phyloP scores from a whole-genome alignment of 2,329 filamentous ascomycete genomes.

The Pseudocercospora pini-densiflorae region DNA sequence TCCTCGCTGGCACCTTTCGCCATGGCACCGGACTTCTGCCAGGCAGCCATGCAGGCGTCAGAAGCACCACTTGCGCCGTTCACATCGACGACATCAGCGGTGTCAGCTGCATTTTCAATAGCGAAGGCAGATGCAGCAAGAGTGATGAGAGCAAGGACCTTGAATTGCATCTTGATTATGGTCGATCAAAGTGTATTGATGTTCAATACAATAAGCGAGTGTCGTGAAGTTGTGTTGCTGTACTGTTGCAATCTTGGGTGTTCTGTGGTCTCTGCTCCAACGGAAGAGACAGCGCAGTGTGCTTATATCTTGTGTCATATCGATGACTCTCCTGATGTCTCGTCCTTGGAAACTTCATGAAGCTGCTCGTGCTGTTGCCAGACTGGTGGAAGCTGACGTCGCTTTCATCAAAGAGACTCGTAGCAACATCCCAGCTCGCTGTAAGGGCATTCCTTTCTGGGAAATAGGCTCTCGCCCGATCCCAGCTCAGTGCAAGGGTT shows the following conservation, averaged over 20 bases:
- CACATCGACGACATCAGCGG: not conserved
- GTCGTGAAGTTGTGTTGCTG: not conserved
- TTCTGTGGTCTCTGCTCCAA: not conserved
- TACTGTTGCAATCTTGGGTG: not conserved
- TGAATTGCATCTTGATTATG: not conserved
- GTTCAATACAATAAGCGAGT: not conserved
- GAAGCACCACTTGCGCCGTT: not conserved
- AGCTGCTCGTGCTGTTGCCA: constrained; percentile 1
- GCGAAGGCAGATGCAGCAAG: not conserved
- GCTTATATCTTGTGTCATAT: not conserved
- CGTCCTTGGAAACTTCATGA: not conserved
- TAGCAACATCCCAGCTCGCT: not conserved
- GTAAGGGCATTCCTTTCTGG: not conserved
- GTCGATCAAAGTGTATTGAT: not conserved
- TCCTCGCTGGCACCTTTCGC: not conserved
- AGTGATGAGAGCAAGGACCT: not conserved
- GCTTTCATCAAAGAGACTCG: not conserved
- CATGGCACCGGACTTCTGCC: not conserved
- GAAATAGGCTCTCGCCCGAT: not conserved
- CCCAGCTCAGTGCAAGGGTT: not conserved
- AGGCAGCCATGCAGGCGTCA: not conserved
- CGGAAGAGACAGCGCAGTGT: not conserved
- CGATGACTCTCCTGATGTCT: not conserved
- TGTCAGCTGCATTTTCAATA: not conserved
- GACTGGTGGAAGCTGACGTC: not conserved